Percentiles rank a stretch among this genome's conserved stretches.
Conservation (phyloP, 768 basidiomycete species). For the Trametes villosa region DNA sequence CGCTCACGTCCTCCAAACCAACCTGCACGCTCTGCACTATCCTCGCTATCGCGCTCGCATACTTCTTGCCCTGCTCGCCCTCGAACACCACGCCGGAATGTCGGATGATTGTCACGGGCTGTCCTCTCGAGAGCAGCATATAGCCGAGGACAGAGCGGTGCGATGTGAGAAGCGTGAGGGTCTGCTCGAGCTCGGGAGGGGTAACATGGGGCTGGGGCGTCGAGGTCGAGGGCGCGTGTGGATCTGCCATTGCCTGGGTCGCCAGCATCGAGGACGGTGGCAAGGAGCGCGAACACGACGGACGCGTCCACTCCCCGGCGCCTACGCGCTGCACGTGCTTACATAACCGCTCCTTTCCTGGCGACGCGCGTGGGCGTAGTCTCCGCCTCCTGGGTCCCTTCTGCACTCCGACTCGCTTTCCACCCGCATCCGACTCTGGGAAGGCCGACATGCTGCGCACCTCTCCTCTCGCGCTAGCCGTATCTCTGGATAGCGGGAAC, state of each 20-base stretch:
- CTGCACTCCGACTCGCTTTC: no score
- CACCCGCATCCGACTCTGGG: no score
- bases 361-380: no score
- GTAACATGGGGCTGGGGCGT: slow-evolving; percentile 8
- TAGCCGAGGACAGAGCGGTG: slow-evolving; percentile 89
- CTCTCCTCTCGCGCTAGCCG: no score
- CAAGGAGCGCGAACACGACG: neutral
- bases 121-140: slow-evolving; percentile 76
- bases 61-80: slow-evolving; percentile 78
- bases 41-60: slow-evolving; percentile 69
- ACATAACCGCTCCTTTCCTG: no score
- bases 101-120: slow-evolving; percentile 77
- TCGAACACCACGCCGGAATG: slow-evolving; percentile 87
- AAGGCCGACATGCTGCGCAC: no score
- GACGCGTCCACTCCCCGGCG: neutral
- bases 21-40: slow-evolving; percentile 80
- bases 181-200: slow-evolving; percentile 79
- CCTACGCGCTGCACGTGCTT: no score
- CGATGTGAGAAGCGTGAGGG: slow-evolving; percentile 71
- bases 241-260: slow-evolving; percentile 19
- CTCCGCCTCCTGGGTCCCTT: no score
- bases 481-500: no score
- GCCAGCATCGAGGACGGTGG: slow-evolving; percentile 18
- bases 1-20: slow-evolving; percentile 80
- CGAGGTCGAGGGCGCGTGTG: slow-evolving; percentile 6